These are phyloP conservation scores for Chytriomyces sp. DNA, from an alignment of 192 early-diverging fungal species.

Conservation along the genomic window DNA sequence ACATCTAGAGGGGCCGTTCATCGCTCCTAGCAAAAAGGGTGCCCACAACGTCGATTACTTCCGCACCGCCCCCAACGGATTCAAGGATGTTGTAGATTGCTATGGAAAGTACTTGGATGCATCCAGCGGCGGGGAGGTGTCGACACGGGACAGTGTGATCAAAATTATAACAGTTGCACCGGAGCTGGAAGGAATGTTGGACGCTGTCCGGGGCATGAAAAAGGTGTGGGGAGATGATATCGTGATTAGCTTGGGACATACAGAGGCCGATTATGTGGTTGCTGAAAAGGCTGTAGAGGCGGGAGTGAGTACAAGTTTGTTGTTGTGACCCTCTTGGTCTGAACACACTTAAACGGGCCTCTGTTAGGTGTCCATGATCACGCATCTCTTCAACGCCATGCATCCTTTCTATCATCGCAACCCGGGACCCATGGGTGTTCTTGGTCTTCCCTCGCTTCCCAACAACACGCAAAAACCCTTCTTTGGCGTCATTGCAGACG, in stretches of 20 bases:
- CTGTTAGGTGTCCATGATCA: constrained; percentile 81
- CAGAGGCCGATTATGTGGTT: neutral
- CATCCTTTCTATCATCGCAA: constrained; percentile 77
- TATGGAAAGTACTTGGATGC: constrained; percentile 62
- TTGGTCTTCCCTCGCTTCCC: constrained; percentile 47
- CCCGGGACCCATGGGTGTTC: constrained; percentile 75
- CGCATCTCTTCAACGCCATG: constrained; percentile 55
- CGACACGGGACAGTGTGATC: too few relatives aligned
- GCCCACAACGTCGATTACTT: constrained; percentile 72
- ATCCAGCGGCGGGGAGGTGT: constrained; percentile 62
- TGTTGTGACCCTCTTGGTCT: too few relatives aligned
- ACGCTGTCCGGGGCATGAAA: constrained; percentile 57
- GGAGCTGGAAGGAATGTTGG: neutral
- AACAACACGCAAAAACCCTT: constrained; percentile 58
- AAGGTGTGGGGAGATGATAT: constrained; percentile 61
- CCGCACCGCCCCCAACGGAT: constrained; percentile 61
- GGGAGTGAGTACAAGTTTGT: constrained; percentile 38
- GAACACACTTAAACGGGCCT: too few relatives aligned
- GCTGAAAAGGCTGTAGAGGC: constrained; percentile 16
- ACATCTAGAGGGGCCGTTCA: constrained; percentile 70
- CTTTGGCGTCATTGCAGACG: constrained; percentile 83
- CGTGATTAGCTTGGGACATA: constrained; percentile 61
- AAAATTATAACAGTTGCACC: constrained; percentile 58
- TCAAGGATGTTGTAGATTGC: constrained; percentile 65
- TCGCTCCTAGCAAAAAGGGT: constrained; percentile 69